Evolutionary conservation across 1,284 basidiomycete genomes (phyloP), one percentile per base, ranked within the genome.

Genomic region (Puccinia polysora): DNA sequence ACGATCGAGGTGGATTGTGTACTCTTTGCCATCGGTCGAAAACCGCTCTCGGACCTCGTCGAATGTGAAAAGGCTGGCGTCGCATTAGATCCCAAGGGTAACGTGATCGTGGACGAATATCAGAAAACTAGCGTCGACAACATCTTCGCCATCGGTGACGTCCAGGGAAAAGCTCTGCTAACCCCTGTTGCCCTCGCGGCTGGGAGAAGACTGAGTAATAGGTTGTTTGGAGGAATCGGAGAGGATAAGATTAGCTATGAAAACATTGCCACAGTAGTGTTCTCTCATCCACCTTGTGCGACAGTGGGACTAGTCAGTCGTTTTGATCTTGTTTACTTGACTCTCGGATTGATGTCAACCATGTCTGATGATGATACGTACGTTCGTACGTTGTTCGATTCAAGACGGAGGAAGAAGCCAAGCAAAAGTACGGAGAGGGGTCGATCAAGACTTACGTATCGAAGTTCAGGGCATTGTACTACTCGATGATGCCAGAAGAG

Each of bases 161-260:
- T 94, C 15, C 86, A 86, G 75, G 95, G 95, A 74, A 94, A 95
- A 81, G 90, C 87, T 28, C 82, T 94, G 32, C 84, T 99, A 74
- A 99, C 95, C 0, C 95, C 96, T n/a, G 96, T 99, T 5, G 96
- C 95, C 25, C 96, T 99, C 74, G 95, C 95, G 59, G 96, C 96
- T 4, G 95, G 93, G 28, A 84, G 95, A 72, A 83, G 91, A 74
- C 82, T 97, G 47, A 85, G 88, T 62, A 98, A 97, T 82, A 84
- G 96, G 63, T 82, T 98, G 65, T 98, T 91, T 79, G 96, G 95
- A 10, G 86, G 87, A 0, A 84, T 86, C 67, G 83, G 90, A 80
- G 80, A 89, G 72, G 90, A 97, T 78, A 91, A 93, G 81, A 84
- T 97, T 75, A 85, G 84, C 78, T 99, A 98, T 80, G 85, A 88